Conservation (phyloP, 352 stramenopile genomes). For the Pythium scleroteichum region DNA sequence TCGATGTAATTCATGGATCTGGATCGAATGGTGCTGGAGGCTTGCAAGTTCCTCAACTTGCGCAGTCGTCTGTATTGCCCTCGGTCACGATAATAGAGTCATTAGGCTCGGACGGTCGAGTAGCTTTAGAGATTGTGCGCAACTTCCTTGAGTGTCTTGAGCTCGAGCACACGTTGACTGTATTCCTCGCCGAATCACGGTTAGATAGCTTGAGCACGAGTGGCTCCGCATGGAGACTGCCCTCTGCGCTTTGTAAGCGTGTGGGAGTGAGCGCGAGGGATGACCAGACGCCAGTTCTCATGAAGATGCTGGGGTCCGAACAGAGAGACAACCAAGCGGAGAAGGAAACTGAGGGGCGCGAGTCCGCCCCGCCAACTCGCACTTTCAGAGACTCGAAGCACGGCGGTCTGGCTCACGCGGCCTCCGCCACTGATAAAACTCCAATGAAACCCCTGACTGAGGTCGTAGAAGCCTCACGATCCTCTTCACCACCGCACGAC, state of each 20-base stretch:
- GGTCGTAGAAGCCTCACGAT: too few relatives aligned
- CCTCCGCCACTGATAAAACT: too few relatives aligned
- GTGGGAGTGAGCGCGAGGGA: conserved; percentile 4
- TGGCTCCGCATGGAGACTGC: conserved; percentile 11
- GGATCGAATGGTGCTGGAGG: background rate
- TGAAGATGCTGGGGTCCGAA: conserved; percentile 28
- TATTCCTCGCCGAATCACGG: conserved; percentile 51
- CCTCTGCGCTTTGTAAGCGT: conserved; percentile 19
- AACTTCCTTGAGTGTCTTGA: conserved; percentile 65
- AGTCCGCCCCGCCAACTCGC: too few relatives aligned
- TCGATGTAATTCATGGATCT: conserved; percentile 73
- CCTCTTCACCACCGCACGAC: too few relatives aligned
- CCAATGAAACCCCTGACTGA: too few relatives aligned
- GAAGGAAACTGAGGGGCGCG: too few relatives aligned
- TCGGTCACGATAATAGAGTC: conserved; percentile 17
- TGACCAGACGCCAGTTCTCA: conserved; percentile 26
- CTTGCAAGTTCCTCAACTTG: background rate
- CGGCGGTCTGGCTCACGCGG: too few relatives aligned
- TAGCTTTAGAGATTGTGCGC: conserved; percentile 51
- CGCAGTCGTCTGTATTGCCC: conserved; percentile 14
- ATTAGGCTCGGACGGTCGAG: conserved; percentile 35
- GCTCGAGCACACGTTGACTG: conserved; percentile 52
- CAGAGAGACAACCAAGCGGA: too few relatives aligned
- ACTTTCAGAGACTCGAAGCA: too few relatives aligned
- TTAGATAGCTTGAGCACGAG: conserved; percentile 1